These are phyloP conservation scores for Rhododendron mucronatum DNA, from an alignment of 148 eudicot genomes.

Conservation along the genomic window DNA sequence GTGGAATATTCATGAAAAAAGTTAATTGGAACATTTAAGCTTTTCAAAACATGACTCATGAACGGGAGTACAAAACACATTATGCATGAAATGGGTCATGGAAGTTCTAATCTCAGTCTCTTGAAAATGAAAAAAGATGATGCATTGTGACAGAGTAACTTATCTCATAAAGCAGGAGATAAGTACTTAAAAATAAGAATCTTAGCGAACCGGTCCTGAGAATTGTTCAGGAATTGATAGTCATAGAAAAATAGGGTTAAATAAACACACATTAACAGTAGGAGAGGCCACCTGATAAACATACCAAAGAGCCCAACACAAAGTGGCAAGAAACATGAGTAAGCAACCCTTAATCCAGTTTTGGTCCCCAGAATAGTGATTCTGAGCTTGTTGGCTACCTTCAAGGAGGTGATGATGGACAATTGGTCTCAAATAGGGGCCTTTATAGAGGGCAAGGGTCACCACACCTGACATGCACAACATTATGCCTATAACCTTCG, in stretches of 20 bases:
- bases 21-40: neutral
- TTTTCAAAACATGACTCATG: neutral
- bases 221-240: neutral
- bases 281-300: conserved; percentile 6
- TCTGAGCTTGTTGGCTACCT: neutral
- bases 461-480: conserved; percentile 10
- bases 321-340: conserved; percentile 8
- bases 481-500: conserved; percentile 1
- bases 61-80: neutral
- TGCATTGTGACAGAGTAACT: too few relatives aligned
- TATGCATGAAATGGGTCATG: neutral
- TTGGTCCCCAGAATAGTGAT: neutral
- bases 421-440: neutral
- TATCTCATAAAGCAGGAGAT: too few relatives aligned
- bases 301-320: conserved; percentile 5
- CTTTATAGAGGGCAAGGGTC: conserved; percentile 8
- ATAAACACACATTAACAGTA: neutral
- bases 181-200: too few relatives aligned
- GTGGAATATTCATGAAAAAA: neutral
- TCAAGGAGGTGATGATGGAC: neutral
- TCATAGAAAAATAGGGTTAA: neutral
- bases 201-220: too few relatives aligned
- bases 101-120: neutral
- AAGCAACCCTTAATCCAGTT: conserved; percentile 9
- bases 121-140: neutral